Base-by-base conservation (phyloP, 225 moss, liverwort and hornwort genomes). In the Lunularia cruciata region DNA sequence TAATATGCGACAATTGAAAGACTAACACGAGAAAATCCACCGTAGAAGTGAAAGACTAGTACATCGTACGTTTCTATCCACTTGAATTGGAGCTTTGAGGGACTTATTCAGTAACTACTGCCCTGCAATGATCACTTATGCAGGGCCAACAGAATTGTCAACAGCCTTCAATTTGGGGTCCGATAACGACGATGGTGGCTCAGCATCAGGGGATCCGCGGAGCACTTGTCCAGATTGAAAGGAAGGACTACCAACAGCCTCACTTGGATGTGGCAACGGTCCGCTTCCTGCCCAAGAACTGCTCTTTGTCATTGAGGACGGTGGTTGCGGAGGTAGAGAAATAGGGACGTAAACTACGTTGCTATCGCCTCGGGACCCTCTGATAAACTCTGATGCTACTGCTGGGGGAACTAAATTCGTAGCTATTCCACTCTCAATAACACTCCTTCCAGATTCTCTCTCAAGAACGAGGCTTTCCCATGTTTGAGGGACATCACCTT, bases 191-290 rank as follows among this genome's bases (percentile, higher is more conserved):
- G 16, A 20, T 4, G 67, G 32, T 46, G 48, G 67, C 49, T 67
- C 67, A 45, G 23, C 67, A 6, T 67, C 49, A 48, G 67, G 52
- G 45, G 51, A 51, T 33, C 33, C 64, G 15, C 64, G 72, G 49
- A 76, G 49, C 32, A 69, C 25, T 22, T 46, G 18, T 60, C 63
- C 51, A 45, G 79, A 22, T 38, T 79, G 79, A 54, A 71, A 74
- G 40, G 80, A 75, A 67, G 75, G 56, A 15, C 72, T 72, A 66
- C 40, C 40, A 33, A 75, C 46, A 40, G 76, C 9, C 20, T 80
- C 76, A 57, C 47, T 15, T 7, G 58, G 33, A 72, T 63, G 68
- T 25, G 57, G 57, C 55, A 68, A 67, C 72, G 46, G 54, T 9
- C 52, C 67, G 52, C n/a, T 72, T 18, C 33, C 51, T 13, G 57